phyloP scores from a whole-genome alignment of 164 flowering plant genomes.

The Nymphaea thermarum region DNA sequence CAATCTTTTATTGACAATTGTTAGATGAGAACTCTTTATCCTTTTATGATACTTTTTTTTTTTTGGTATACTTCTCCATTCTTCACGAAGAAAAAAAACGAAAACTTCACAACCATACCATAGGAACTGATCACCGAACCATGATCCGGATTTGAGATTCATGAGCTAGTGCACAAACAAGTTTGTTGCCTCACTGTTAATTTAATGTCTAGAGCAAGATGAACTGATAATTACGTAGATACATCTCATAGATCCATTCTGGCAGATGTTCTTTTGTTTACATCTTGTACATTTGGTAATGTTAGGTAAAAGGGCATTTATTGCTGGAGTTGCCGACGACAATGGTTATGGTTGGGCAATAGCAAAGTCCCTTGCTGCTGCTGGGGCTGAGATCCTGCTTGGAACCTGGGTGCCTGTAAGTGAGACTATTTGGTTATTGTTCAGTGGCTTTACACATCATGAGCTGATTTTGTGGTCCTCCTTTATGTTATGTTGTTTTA shows the following conservation, averaged over 20 bases:
- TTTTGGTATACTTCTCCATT: too few species aligned
- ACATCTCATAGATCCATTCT: not conserved
- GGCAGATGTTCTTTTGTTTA: not conserved
- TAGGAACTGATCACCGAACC: not conserved
- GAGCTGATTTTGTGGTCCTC: too few species aligned
- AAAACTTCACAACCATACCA: not conserved
- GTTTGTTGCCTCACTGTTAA: not conserved
- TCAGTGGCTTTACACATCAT: too few species aligned
- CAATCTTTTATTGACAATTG: too few species aligned
- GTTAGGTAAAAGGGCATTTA: slow-evolving; percentile 88
- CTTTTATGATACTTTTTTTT: too few species aligned
- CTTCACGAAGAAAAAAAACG: too few species aligned
- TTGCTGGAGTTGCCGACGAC: slow-evolving; percentile 97
- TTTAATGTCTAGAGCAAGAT: not conserved
- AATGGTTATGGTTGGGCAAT: slow-evolving; percentile 99
- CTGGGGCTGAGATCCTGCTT: slow-evolving; percentile 95
- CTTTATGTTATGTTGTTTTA: not conserved
- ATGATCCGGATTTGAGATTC: not conserved
- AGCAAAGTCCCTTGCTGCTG: slow-evolving; percentile 97
- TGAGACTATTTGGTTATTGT: slow-evolving; percentile 1
- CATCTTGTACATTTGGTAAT: not conserved
- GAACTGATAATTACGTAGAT: too few species aligned
- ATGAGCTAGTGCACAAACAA: not conserved
- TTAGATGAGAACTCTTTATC: too few species aligned
- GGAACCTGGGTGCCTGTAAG: slow-evolving; percentile 99